Evolutionary conservation across 2,329 filamentous ascomycete genomes (phyloP).

Genomic region (Ophiocordyceps polyrhachis-furcata): DNA sequence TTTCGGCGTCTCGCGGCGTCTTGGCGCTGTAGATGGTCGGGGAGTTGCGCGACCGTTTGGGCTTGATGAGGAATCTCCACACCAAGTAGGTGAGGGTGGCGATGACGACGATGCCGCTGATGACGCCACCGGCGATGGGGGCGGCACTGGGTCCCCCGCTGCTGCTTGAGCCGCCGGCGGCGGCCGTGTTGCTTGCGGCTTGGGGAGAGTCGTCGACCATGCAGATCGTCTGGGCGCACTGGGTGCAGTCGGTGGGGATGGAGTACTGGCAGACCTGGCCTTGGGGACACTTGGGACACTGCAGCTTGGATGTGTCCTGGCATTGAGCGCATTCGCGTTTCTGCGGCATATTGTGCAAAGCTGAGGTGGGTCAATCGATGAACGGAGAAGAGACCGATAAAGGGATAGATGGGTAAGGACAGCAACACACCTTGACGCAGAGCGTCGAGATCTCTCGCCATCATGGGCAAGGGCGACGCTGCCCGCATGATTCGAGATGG

Average conservation of each 20-base stretch:
- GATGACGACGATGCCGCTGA: constrained; percentile 65
- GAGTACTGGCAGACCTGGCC: constrained; percentile 26
- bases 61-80: constrained; percentile 77
- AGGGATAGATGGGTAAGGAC: no score
- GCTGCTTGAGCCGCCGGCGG: constrained; percentile 3
- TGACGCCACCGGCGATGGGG: constrained; percentile 78
- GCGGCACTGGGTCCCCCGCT: constrained; percentile 47
- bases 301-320: constrained; percentile 18
- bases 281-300: constrained; percentile 25
- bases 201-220: constrained; percentile 9
- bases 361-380: background rate
- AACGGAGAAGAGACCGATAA: background rate
- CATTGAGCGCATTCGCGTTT: constrained; percentile 27
- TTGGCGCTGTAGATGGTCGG: constrained; percentile 38
- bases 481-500: background rate
- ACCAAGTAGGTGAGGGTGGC: constrained; percentile 60
- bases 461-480: background rate
- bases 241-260: constrained; percentile 23
- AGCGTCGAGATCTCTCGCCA: background rate
- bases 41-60: constrained; percentile 44
- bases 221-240: constrained; percentile 30
- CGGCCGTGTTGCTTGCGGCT: constrained; percentile 2
- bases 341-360: background rate
- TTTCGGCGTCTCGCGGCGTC: constrained; percentile 18
- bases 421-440: background rate